Percentiles rank a stretch among this genome's conserved stretches.
These are phyloP conservation scores for Clonostachys rosea DNA, from an alignment of 2,329 filamentous ascomycete species.

Conservation along the genomic window DNA sequence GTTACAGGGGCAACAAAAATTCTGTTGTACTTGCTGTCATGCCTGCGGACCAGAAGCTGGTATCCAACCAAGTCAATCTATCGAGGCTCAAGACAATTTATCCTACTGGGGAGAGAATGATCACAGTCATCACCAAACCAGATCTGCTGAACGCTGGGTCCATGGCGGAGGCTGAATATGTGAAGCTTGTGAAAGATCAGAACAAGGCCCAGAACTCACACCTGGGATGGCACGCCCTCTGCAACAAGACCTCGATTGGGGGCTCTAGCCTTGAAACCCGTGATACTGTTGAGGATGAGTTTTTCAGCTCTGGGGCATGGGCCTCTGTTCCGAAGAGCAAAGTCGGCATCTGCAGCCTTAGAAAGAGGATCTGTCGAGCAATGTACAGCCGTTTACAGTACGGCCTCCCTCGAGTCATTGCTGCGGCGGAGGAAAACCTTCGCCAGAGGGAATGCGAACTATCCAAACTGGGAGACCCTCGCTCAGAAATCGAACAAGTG, in stretches of 20 bases:
- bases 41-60: constrained; percentile 40
- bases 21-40: constrained; percentile 56
- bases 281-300: constrained; percentile 16
- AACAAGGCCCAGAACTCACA: constrained; percentile 18
- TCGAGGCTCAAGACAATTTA: constrained; percentile 36
- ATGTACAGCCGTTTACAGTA: constrained; percentile 2
- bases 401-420: constrained; percentile 3
- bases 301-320: constrained; percentile 17
- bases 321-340: constrained; percentile 6
- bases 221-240: constrained; percentile 45
- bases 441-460: constrained; percentile 1
- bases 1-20: constrained; percentile 52
- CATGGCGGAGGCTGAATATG: background rate
- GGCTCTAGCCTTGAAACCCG: constrained; percentile 9
- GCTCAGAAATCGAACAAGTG: constrained; percentile 14
- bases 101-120: constrained; percentile 34
- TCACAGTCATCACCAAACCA: constrained; percentile 55
- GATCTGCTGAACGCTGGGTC: constrained; percentile 24
- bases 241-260: constrained; percentile 29
- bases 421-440: constrained; percentile 6
- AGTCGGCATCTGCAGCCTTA: constrained; percentile 3
- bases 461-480: constrained; percentile 7
- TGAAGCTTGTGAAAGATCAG: constrained; percentile 15
- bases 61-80: constrained; percentile 43
- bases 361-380: constrained; percentile 5